Conservation (phyloP, 2,329 filamentous ascomycete species). For the Neurospora sp. region DNA sequence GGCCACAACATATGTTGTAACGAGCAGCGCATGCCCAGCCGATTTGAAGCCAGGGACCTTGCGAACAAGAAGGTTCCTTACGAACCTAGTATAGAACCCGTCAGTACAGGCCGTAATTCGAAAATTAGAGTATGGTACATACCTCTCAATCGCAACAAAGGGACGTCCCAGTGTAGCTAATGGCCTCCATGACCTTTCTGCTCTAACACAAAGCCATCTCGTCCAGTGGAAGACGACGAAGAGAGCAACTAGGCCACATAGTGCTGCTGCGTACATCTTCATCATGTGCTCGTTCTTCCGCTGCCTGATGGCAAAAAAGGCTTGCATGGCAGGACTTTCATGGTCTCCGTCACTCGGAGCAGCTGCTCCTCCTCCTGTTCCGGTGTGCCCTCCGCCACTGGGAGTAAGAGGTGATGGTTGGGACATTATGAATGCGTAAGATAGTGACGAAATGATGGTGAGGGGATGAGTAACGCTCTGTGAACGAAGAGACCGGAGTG, state of each 20-base stretch:
- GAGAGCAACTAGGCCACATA: constrained; percentile 21
- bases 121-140: not conserved
- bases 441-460: not conserved
- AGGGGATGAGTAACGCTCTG: not conserved
- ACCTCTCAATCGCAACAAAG: constrained; percentile 19
- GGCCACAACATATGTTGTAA: constrained; percentile 22
- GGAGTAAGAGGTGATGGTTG: not conserved
- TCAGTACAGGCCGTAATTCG: not conserved
- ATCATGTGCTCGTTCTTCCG: constrained; percentile 12
- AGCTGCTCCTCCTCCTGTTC: not conserved
- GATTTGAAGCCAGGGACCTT: constrained; percentile 24
- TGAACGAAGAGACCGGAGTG: not conserved
- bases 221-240: constrained; percentile 24
- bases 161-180: constrained; percentile 15
- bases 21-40: constrained; percentile 24
- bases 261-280: constrained; percentile 16
- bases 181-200: constrained; percentile 11
- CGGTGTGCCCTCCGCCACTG: not conserved
- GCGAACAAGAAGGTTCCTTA: constrained; percentile 22
- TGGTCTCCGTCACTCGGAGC: constrained; percentile 5
- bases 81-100: constrained; percentile 9
- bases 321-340: constrained; percentile 3
- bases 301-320: constrained; percentile 16
- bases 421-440: not conserved
- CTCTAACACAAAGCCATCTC: constrained; percentile 14